phyloP scores from a whole-genome alignment of 2,329 filamentous ascomycete genomes.

The Acarospora socialis region DNA sequence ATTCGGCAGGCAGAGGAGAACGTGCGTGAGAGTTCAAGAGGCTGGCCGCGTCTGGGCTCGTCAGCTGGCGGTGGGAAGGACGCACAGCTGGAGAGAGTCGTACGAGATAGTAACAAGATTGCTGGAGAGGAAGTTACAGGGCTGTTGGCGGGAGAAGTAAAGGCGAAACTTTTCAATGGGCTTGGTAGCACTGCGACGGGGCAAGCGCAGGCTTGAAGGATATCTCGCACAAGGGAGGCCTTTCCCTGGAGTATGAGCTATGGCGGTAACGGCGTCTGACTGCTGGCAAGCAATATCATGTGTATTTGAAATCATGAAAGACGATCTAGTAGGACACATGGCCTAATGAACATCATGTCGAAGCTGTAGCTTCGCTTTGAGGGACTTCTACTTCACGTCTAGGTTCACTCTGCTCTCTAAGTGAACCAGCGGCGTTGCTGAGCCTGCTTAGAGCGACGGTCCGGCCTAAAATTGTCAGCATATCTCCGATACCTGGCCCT shows the following conservation, averaged over 20 bases:
- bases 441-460: slow-evolving; percentile 34
- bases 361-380: no score
- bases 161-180: slow-evolving; percentile 46
- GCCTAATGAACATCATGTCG: no score
- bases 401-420: no score
- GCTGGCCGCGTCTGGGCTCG: slow-evolving; percentile 6
- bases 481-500: slow-evolving; percentile 39
- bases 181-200: slow-evolving; percentile 17
- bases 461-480: slow-evolving; percentile 42
- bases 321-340: no score
- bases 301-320: no score
- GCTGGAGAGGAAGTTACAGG: slow-evolving; percentile 44
- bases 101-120: slow-evolving; percentile 43
- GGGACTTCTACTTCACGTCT: slow-evolving; percentile 1
- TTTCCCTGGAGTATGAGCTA: no score
- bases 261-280: no score
- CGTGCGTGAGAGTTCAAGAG: slow-evolving; percentile 18
- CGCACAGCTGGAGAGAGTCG: slow-evolving; percentile 37
- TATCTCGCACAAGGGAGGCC: no score
- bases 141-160: slow-evolving; percentile 47
- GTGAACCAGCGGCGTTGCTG: slow-evolving; percentile 26
- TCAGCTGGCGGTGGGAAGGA: slow-evolving; percentile 24
- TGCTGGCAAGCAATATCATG: no score
- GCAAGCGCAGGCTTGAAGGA: no score
- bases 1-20: slow-evolving; percentile 48